Evolutionary conservation across 139 green algal genomes (phyloP).

Genomic region (Penium margaritaceum): DNA sequence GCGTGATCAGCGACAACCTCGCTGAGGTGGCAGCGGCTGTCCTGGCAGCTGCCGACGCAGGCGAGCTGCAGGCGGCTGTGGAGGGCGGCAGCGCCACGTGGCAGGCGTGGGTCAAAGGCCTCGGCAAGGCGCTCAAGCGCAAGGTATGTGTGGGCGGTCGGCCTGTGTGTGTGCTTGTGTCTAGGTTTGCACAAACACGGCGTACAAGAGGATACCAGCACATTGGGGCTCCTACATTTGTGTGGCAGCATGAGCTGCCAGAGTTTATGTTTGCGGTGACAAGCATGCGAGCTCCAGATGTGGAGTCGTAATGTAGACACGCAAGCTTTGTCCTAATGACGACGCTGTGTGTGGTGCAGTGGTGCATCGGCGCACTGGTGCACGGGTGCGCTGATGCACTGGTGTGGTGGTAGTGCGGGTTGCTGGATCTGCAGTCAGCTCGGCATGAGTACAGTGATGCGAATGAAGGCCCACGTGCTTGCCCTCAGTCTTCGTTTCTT

Average conservation of each 20-base stretch:
- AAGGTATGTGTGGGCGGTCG: conserved; percentile 57
- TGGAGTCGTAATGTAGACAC: background rate
- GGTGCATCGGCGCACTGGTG: no score
- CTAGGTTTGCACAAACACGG: background rate
- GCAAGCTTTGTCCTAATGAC: background rate
- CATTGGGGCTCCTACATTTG: background rate
- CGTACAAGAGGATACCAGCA: background rate
- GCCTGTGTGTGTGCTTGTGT: background rate
- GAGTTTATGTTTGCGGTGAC: background rate
- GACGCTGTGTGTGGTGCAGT: no score
- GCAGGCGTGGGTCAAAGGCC: conserved; percentile 78
- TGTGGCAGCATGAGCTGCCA: background rate
- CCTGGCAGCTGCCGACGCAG: conserved; percentile 66
- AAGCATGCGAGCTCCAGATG: background rate
- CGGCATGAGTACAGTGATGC: background rate
- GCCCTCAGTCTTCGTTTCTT: background rate
- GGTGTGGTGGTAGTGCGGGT: no score
- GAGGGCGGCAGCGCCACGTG: conserved; percentile 55
- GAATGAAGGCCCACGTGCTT: background rate
- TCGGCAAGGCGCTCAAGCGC: conserved; percentile 86
- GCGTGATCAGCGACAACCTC: conserved; percentile 70
- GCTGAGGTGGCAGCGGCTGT: conserved; percentile 64
- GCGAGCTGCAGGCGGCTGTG: conserved; percentile 67
- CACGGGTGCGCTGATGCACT: no score
- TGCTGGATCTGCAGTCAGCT: no score